Conservation (phyloP, 352 stramenopile species). For the Pythium vanterpoolii region DNA sequence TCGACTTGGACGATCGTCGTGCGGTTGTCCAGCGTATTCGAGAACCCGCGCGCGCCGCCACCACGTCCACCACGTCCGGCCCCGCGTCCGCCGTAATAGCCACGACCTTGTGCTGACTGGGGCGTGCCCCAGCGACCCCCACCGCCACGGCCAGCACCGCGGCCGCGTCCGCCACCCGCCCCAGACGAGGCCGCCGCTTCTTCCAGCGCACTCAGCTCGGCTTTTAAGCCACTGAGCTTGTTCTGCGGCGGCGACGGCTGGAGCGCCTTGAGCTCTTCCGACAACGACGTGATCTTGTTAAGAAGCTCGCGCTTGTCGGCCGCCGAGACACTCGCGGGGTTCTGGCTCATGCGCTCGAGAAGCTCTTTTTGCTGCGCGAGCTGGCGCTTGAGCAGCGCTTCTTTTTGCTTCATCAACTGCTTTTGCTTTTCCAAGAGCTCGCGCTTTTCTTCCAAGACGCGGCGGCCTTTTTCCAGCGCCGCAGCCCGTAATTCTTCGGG, state of each 20-base stretch:
- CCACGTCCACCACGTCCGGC: slow-evolving; percentile 43
- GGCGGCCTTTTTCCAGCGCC: slow-evolving; percentile 73
- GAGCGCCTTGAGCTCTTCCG: slow-evolving; percentile 61
- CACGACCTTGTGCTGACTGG: slow-evolving; percentile 23
- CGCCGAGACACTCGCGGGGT: slow-evolving; percentile 61
- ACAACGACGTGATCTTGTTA: slow-evolving; percentile 82
- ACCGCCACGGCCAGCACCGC: slow-evolving; percentile 20
- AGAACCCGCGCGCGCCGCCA: slow-evolving; percentile 31
- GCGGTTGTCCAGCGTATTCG: slow-evolving; percentile 79
- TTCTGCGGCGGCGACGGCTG: slow-evolving; percentile 35
- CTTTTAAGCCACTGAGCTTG: slow-evolving; percentile 63
- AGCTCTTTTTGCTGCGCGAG: slow-evolving; percentile 79
- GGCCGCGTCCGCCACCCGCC: not conserved
- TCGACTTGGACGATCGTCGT: slow-evolving; percentile 81
- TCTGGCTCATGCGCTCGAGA: slow-evolving; percentile 78
- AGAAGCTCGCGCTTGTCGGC: slow-evolving; percentile 74
- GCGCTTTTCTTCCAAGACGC: slow-evolving; percentile 84
- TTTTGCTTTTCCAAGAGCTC: slow-evolving; percentile 84
- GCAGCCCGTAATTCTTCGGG: slow-evolving; percentile 67
- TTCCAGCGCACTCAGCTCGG: slow-evolving; percentile 27
- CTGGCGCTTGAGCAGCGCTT: slow-evolving; percentile 78
- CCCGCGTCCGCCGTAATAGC: slow-evolving; percentile 18
- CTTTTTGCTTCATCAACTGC: slow-evolving; percentile 80
- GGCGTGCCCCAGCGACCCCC: slow-evolving; percentile 23
- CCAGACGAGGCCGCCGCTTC: slow-evolving; percentile 2